Evolutionary conservation across 2,329 filamentous ascomycete genomes (phyloP).

Genomic region (Xylariaceae sp.): DNA sequence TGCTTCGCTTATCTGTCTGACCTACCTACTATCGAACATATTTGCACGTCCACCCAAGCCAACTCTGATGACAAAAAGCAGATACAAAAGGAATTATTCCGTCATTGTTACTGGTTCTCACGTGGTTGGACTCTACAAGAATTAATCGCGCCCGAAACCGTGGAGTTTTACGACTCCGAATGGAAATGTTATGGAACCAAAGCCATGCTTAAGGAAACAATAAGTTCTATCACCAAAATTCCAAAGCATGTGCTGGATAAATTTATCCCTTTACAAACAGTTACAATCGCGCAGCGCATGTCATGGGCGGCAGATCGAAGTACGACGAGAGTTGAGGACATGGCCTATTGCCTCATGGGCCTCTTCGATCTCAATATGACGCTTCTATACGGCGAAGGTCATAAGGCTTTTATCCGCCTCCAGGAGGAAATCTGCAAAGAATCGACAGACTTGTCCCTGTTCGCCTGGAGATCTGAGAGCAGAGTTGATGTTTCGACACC

Average conservation of each 20-base stretch:
- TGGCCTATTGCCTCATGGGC: conserved; percentile 14
- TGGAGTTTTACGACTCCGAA: conserved; percentile 7
- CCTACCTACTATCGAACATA: not conserved
- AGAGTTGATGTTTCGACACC: not conserved
- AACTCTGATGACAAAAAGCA: not conserved
- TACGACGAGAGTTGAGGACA: conserved; percentile 10
- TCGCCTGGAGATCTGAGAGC: conserved; percentile 1
- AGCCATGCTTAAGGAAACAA: not conserved
- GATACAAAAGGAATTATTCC: not conserved
- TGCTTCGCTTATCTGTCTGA: conserved; percentile 11
- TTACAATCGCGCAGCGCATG: conserved; percentile 9
- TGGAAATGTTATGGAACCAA: conserved; percentile 6
- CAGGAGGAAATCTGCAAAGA: conserved; percentile 13
- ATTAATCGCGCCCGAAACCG: conserved; percentile 2
- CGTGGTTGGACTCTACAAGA: conserved; percentile 10
- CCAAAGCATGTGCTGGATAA: not conserved
- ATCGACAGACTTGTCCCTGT: conserved; percentile 1
- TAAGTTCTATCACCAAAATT: not conserved
- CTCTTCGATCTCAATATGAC: conserved; percentile 16
- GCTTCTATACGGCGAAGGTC: conserved; percentile 11
- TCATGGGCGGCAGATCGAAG: conserved; percentile 13
- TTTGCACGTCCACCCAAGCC: not conserved
- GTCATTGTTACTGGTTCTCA: conserved; percentile 1
- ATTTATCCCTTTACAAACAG: not conserved
- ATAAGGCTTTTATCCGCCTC: conserved; percentile 6